Conservation (phyloP, 768 basidiomycete genomes). For the Pulveroboletus sp. region DNA sequence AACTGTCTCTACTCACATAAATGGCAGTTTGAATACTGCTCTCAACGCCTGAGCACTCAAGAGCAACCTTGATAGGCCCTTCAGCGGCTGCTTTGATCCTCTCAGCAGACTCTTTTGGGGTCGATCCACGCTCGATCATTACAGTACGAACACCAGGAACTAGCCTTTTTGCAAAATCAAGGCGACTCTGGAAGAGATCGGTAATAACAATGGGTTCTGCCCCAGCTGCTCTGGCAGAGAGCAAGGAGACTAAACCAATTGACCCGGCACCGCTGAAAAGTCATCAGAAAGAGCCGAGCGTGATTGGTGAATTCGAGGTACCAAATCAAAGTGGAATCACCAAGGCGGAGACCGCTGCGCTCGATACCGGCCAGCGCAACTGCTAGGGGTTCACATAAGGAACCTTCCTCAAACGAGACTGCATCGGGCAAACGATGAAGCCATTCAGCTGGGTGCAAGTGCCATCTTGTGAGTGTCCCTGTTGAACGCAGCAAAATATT, state of each 20-base stretch:
- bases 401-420: slow-evolving; percentile 63
- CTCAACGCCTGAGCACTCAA: slow-evolving; percentile 65
- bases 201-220: slow-evolving; percentile 69
- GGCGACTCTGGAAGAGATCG: slow-evolving; percentile 58
- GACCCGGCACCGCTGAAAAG: slow-evolving; percentile 56
- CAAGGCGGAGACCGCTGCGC: slow-evolving; percentile 58
- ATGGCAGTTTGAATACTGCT: slow-evolving; percentile 57
- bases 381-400: slow-evolving; percentile 62
- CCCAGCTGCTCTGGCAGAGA: slow-evolving; percentile 63
- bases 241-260: slow-evolving; percentile 57
- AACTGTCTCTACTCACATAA: slow-evolving; percentile 36
- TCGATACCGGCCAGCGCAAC: slow-evolving; percentile 68
- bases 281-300: slow-evolving; percentile 11
- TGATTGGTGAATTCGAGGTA: slow-evolving; percentile 18
- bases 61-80: slow-evolving; percentile 43
- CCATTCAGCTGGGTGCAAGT: slow-evolving; percentile 64
- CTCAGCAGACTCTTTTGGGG: slow-evolving; percentile 46
- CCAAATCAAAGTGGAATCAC: slow-evolving; percentile 61
- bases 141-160: slow-evolving; percentile 56
- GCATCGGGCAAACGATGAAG: slow-evolving; percentile 59
- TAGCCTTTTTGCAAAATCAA: slow-evolving; percentile 61
- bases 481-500: background rate
- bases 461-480: slow-evolving; percentile 64
- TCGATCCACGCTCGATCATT: slow-evolving; percentile 44
- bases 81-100: slow-evolving; percentile 50